Evolutionary conservation across 2,329 filamentous ascomycete genomes (phyloP), one percentile per base, ranked within the genome.

Genomic region (Colletotrichum musicola): DNA sequence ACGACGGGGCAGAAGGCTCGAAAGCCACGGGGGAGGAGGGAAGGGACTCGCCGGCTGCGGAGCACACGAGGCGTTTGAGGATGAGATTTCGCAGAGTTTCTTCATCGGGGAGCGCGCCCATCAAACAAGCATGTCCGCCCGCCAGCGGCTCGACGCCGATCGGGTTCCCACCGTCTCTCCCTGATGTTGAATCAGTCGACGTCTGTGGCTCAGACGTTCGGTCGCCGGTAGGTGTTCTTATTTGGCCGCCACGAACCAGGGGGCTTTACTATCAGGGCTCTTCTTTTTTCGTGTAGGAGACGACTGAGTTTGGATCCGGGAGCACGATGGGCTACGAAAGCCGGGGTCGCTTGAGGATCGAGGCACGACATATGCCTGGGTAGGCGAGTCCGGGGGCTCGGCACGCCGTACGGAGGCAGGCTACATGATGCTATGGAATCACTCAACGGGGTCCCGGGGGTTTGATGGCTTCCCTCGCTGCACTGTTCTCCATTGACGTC

Each of bases 301-400:
- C 10, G 20, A 30, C 18, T 18, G 20, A 25, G 47, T 20, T 53
- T 47, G 27, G 44, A 49, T 57, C 22, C 47, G 58, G 18, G 42
- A 47, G 55, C 38, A 30, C n/a, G 18, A 49, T 18, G 30, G 50
- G 38, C 38, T 22, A 54, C 40, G 38, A 38, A 46, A 22, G 22
- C n/a, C 25, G 30, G 30, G 30, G 7, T 10, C n/a, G 35, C 40
- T 56, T 68, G n/a, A n/a, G 42, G 20, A 55, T 57, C 54, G 50
- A 68, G 55, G 60, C 62, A 60, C 42, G n/a, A 22, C 50, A 60
- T 68, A 60, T 68, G 65, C 30, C 60, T 49, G 35, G 35, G 60
- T 60, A 65, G 55, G 50, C 65, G 50, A 68, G 55, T 4, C 35
- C 49, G 38, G 42, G 4, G 51, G 44, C 62, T 30, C 22, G 22